Evolutionary conservation across 1,139 yeast genomes (phyloP).

Genomic region (Lodderomyces margitis): DNA sequence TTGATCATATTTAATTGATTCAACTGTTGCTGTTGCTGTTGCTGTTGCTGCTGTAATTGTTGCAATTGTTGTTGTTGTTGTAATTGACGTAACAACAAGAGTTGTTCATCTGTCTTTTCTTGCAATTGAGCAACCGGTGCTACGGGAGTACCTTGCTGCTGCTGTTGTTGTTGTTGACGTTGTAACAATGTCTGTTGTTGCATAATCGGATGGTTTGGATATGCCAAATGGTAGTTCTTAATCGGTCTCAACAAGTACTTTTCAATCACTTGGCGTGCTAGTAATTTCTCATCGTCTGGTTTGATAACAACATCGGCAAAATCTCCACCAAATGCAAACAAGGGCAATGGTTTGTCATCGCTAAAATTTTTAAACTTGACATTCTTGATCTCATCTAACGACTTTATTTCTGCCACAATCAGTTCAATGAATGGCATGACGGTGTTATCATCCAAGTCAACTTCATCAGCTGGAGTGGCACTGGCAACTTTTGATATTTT

Average conservation of each 20-base stretch:
- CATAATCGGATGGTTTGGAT: constrained; percentile 44
- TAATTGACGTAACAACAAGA: constrained; percentile 17
- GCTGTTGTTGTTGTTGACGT: constrained; percentile 29
- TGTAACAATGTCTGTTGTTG: constrained; percentile 41
- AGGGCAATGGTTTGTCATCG: constrained; percentile 29
- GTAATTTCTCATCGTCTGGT: constrained; percentile 37
- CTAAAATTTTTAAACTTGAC: constrained; percentile 31
- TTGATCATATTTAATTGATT: constrained; percentile 30
- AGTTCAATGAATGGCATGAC: constrained; percentile 38
- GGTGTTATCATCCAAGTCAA: constrained; percentile 40
- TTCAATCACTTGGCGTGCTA: constrained; percentile 45
- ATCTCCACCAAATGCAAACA: constrained; percentile 33
- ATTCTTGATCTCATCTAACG: constrained; percentile 29
- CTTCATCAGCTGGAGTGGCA: constrained; percentile 35
- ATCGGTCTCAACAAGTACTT: constrained; percentile 41
- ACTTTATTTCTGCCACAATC: constrained; percentile 32
- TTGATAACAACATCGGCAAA: constrained; percentile 18
- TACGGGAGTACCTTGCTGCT: constrained; percentile 18
- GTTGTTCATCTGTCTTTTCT: constrained; percentile 20
- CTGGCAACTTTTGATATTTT: constrained; percentile 21
- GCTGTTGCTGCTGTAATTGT: constrained; percentile 11
- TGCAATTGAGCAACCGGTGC: constrained; percentile 17
- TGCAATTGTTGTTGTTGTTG: constrained; percentile 11
- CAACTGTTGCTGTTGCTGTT: constrained; percentile 13
- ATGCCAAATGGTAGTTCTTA: constrained; percentile 48